Conservation (phyloP, 139 green algal genomes). For the Volvox africanus region DNA sequence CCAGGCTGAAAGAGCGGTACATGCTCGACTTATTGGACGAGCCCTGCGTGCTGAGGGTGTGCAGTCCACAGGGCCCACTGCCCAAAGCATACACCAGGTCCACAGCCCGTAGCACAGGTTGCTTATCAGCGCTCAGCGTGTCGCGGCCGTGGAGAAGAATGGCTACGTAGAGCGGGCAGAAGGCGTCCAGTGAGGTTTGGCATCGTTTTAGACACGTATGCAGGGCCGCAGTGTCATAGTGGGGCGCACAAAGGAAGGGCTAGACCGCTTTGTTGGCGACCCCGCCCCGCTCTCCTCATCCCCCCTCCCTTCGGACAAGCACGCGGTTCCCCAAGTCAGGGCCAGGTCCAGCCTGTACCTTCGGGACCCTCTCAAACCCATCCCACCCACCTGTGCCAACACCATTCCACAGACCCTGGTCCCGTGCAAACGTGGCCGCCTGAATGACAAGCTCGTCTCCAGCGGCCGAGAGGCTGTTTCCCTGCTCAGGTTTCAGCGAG, state of each 20-base stretch:
- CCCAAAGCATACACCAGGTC: conserved; percentile 33
- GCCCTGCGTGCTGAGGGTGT: neutral
- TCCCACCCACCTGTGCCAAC: conserved; percentile 35
- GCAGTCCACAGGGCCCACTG: neutral
- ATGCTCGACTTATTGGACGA: neutral
- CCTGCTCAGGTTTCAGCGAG: neutral
- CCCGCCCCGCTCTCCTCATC: no score
- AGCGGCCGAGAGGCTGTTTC: neutral
- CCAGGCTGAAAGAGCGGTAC: conserved; percentile 31
- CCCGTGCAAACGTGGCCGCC: conserved; percentile 3
- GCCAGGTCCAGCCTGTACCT: neutral
- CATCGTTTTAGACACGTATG: no score
- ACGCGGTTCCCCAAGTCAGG: no score
- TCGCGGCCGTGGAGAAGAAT: conserved; percentile 58
- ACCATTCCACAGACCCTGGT: conserved; percentile 43
- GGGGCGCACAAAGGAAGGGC: no score
- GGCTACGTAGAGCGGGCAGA: neutral
- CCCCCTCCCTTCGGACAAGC: no score
- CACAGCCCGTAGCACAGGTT: conserved; percentile 58
- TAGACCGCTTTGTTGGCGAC: no score
- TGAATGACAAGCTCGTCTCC: conserved; percentile 36
- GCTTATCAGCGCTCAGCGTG: conserved; percentile 50
- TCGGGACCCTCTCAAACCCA: neutral
- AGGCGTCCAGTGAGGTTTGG: no score
- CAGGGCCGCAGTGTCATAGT: no score